Base-by-base conservation (phyloP, 345 rosid genomes). In the Durio zibethinus region DNA sequence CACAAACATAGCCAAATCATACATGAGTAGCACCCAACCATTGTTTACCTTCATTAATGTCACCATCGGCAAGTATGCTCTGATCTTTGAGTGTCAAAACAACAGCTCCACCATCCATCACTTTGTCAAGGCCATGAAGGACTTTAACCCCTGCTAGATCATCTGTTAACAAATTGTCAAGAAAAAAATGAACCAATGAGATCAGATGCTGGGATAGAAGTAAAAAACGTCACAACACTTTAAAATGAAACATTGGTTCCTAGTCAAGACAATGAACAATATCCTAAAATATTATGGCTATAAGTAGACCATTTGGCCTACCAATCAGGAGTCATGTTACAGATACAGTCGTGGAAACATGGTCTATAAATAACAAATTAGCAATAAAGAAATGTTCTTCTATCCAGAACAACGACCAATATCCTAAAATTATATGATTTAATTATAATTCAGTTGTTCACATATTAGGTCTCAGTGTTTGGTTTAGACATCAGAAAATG, bases 61-160 rank as follows among this genome's bases (percentile, higher is more conserved):
- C 93, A 47, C 98, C 98, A 84, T 87, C 86, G 0, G 91, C 91
- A 82, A 96, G 97, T 80, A 93, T 91, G 54, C 77, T 88, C 85
- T 96, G 97, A 83, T 96, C 99, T 85, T 93, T 91, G 60, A 96
- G 93, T 25, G 99, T 96, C 84, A 92, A 88, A 83, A 93, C 93
- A 81, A 93, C 98, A 43, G 99, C 95, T 80, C 98, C 97, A 70
- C 99, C 98, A 75, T 89, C 98, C 77, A 88, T 83, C 76, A 96
- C 99, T 84, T 92, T 96, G 78, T 93, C 99, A 42, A 92, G 86
- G 71, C 99, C 99, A 76, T 96, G 88, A 72, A 96, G 92, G 84
- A 96, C 92, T 84, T 92, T 92, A 23, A 91, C 90, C 73, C 98
- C 99, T 14, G 90, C 91, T 16, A 91, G 86, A 87, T 91, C 85